Evolutionary conservation across 2,329 filamentous ascomycete genomes (phyloP).

Genomic region (Cryphonectria japonica): DNA sequence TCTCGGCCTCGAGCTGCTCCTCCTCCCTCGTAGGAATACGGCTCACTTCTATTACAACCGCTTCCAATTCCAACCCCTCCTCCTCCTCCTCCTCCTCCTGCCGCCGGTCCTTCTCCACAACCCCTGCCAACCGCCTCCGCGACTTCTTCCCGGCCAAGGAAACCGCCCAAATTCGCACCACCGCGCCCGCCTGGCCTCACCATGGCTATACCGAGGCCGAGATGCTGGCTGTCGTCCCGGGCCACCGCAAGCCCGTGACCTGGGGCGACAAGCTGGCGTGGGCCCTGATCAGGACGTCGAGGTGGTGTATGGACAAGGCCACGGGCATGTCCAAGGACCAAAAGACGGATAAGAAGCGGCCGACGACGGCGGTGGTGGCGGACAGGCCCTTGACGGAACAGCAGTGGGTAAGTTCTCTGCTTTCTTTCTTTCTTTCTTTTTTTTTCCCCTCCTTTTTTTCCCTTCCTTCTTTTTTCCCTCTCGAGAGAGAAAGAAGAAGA

Average conservation of each 20-base stretch:
- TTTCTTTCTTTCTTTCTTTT: background rate
- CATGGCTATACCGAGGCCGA: slow-evolving; percentile 77
- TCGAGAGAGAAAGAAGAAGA: background rate
- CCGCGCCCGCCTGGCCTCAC: slow-evolving; percentile 70
- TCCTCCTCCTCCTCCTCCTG: slow-evolving; percentile 34
- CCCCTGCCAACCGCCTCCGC: slow-evolving; percentile 48
- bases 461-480: background rate
- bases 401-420: slow-evolving; percentile 67
- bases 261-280: slow-evolving; percentile 81
- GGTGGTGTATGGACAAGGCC: slow-evolving; percentile 79
- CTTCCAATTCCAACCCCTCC: slow-evolving; percentile 33
- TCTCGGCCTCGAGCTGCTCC: slow-evolving; percentile 23
- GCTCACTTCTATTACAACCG: slow-evolving; percentile 25
- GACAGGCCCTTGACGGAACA: slow-evolving; percentile 73
- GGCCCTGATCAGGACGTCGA: slow-evolving; percentile 72
- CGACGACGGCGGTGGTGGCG: slow-evolving; percentile 57
- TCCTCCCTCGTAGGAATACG: slow-evolving; percentile 34
- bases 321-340: slow-evolving; percentile 78
- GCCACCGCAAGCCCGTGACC: slow-evolving; percentile 74
- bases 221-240: slow-evolving; percentile 74
- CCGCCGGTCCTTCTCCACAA: slow-evolving; percentile 54
- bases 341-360: slow-evolving; percentile 61
- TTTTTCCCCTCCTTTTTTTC: background rate
- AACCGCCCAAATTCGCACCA: slow-evolving; percentile 64
- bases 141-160: slow-evolving; percentile 67